Base-by-base conservation (phyloP, 116 monocot genomes). In the Trichopus zeylanicus region DNA sequence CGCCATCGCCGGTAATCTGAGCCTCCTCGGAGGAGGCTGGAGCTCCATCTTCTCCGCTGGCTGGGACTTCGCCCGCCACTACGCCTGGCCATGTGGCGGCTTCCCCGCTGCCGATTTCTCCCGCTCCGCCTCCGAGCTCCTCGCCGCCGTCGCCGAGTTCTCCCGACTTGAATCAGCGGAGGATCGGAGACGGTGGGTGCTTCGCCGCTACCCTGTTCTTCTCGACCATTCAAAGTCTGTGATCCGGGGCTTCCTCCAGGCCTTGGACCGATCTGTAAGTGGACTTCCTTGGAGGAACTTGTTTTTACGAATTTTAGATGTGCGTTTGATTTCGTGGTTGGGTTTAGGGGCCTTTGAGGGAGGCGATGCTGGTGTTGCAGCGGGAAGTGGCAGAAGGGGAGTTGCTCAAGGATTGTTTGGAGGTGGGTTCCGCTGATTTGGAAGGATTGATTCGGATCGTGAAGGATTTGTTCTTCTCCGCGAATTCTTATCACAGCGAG, bases 21-120 rank as follows among this genome's bases (percentile, higher is more conserved):
- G 48, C 31, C 33, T 67, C 29, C 51, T 78, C 12, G 58, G 68
- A 8, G 51, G 67, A 19, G 70, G 75, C 13, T 29, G 12, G 20
- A 21, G 13, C 25, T 7, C 51, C 19, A 65, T 82, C 12, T 84
- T 65, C 71, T 64, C 83, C 15, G 26, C 77, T 24, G 75, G 68
- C 1, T 84, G 81, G 89, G 84, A 84, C 64, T 89, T 67, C 57
- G 64, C 49, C 23, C 55, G 84, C 65, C 78, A 84, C 76, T 89
- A 89, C 68, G 78, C 63, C n/a, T 73, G 72, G 62, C 52, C 67
- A 3, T 37, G 59, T 15, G 59, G 57, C 30, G 65, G 60, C 29
- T 0, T 53, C 30, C 29, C 77, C 29, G 18, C 59, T 25, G 64
- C 60, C 26, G 78, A 78, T 57, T 46, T 74, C 37, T 64, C 64